Conservation (phyloP, 2,329 filamentous ascomycete genomes). For the Cyphellophora attinorum region DNA sequence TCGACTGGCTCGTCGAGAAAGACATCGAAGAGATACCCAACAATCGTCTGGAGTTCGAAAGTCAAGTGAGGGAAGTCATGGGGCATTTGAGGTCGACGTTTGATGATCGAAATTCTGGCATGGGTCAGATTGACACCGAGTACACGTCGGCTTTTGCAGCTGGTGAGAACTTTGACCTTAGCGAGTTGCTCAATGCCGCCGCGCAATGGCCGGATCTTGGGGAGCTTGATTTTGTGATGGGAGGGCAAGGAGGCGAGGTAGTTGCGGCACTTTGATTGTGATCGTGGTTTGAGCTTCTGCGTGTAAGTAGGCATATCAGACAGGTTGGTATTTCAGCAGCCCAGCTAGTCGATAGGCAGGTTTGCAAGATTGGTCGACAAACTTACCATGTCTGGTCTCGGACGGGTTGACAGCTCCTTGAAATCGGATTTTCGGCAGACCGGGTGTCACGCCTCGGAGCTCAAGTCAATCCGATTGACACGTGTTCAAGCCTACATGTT, state of each 20-base stretch:
- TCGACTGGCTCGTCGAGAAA: too few species aligned
- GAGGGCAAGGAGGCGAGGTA: background rate
- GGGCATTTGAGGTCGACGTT: conserved; percentile 6
- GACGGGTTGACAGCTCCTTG: too few species aligned
- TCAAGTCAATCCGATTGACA: too few species aligned
- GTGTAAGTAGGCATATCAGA: too few species aligned
- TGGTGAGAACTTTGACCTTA: conserved; percentile 7
- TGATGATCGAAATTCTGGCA: conserved; percentile 1
- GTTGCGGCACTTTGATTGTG: conserved; percentile 2
- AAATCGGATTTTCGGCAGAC: too few species aligned
- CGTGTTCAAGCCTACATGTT: too few species aligned
- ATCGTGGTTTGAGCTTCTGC: too few species aligned
- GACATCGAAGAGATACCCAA: conserved; percentile 12
- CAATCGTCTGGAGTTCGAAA: conserved; percentile 9
- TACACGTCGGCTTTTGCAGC: conserved; percentile 7
- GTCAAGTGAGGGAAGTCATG: conserved; percentile 8
- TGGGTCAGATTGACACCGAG: conserved; percentile 1
- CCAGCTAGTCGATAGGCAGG: too few species aligned
- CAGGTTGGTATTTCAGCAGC: too few species aligned
- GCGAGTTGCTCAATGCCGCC: conserved; percentile 11
- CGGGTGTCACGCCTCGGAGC: too few species aligned
- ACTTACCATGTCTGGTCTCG: too few species aligned
- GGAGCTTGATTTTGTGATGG: conserved; percentile 3
- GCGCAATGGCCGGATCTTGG: conserved; percentile 11
- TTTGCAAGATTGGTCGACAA: too few species aligned